Conservation (phyloP, 2,329 filamentous ascomycete genomes). For the Pyricularia grisea region DNA sequence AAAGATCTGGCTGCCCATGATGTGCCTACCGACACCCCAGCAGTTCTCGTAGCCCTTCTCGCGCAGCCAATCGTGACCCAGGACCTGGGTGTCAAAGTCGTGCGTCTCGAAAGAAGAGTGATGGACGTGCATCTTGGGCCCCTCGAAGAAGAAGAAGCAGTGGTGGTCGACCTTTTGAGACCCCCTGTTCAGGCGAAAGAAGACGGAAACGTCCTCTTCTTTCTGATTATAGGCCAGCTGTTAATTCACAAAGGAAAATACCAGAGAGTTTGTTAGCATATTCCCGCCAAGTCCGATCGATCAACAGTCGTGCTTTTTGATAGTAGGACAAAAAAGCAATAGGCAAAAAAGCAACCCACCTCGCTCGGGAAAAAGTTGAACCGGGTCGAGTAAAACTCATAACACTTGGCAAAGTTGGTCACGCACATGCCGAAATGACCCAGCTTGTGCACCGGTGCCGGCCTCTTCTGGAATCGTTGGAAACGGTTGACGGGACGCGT, state of each 20-base stretch:
- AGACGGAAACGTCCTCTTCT: constrained; percentile 29
- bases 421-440: constrained; percentile 46
- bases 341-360: constrained; percentile 15
- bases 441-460: constrained; percentile 35
- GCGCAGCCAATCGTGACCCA: constrained; percentile 61
- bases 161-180: constrained; percentile 38
- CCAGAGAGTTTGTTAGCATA: neutral
- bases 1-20: constrained; percentile 63
- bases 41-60: constrained; percentile 53
- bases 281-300: neutral
- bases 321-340: neutral
- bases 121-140: constrained; percentile 45
- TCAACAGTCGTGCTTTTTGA: neutral
- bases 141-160: constrained; percentile 40
- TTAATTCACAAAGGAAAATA: neutral
- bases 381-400: constrained; percentile 37
- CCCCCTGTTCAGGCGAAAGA: constrained; percentile 35
- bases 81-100: constrained; percentile 60
- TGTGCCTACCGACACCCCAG: constrained; percentile 64
- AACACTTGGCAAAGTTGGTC: constrained; percentile 36
- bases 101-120: constrained; percentile 63
- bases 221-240: constrained; percentile 27
- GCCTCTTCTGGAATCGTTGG: constrained; percentile 39
- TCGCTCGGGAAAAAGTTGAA: constrained; percentile 45
- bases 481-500: constrained; percentile 38